These are phyloP conservation scores for Nannizziopsis arthrosporioides DNA, from an alignment of 2,329 filamentous ascomycete genomes.

Conservation along the genomic window DNA sequence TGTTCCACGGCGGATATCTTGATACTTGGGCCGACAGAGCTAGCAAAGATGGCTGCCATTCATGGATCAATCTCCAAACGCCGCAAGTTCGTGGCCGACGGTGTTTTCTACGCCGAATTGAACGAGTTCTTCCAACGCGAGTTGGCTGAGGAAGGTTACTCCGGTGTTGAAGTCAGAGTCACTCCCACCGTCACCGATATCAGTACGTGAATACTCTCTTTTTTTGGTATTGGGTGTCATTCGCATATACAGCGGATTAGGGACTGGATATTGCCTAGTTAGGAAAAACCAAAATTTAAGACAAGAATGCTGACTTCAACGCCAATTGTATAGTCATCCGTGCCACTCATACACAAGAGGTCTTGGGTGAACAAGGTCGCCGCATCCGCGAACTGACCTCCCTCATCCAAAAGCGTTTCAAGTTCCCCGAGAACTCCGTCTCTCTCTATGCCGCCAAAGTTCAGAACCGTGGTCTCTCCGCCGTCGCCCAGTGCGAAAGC, in stretches of 20 bases:
- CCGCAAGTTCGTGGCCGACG: constrained; percentile 78
- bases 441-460: constrained; percentile 99
- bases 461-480: constrained; percentile 99
- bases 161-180: constrained; percentile 98
- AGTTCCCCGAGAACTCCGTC: constrained; percentile 99
- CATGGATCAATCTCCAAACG: constrained; percentile 44
- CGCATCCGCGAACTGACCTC: constrained; percentile 99
- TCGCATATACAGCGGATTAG: constrained; percentile 6
- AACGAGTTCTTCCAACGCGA: constrained; percentile 99
- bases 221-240: constrained; percentile 15
- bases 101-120: constrained; percentile 99
- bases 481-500: constrained; percentile 99
- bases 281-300: neutral
- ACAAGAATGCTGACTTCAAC: neutral
- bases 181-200: constrained; percentile 99
- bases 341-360: constrained; percentile 99
- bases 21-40: constrained; percentile 20
- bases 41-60: constrained; percentile 40
- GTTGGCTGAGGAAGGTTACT: constrained; percentile 99
- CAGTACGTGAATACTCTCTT: constrained; percentile 42
- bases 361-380: constrained; percentile 98
- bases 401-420: constrained; percentile 99
- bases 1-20: constrained; percentile 10
- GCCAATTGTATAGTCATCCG: constrained; percentile 58
- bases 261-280: constrained; percentile 7